These are phyloP conservation scores for Sugiyamaella paludigena DNA, from an alignment of 1,139 yeast genomes.

Conservation along the genomic window DNA sequence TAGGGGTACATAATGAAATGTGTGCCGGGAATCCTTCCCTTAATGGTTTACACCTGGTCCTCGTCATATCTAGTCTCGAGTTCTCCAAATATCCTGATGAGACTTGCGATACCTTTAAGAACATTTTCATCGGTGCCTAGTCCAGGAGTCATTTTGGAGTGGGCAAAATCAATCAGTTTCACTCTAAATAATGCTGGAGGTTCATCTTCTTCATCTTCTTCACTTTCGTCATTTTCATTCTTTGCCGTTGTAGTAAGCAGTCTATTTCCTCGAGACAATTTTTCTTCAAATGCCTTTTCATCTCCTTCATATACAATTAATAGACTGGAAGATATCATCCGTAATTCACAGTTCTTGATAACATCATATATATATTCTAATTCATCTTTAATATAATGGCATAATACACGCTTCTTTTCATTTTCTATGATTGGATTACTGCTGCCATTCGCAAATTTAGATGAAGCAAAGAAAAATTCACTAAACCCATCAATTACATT, in stretches of 20 bases:
- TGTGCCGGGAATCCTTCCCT: too few species aligned
- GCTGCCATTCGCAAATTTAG: not conserved
- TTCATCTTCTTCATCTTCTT: conserved; percentile 29
- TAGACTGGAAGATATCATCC: conserved; percentile 73
- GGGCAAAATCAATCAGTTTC: conserved; percentile 86
- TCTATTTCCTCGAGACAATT: conserved; percentile 28
- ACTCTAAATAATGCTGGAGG: conserved; percentile 50
- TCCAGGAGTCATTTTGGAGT: conserved; percentile 62
- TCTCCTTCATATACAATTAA: conserved; percentile 76
- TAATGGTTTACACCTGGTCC: not conserved
- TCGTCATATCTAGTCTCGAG: conserved; percentile 17
- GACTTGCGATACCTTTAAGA: conserved; percentile 62
- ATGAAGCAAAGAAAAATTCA: conserved; percentile 46
- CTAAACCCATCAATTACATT: conserved; percentile 51
- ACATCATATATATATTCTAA: conserved; percentile 65
- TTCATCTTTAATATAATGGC: conserved; percentile 51
- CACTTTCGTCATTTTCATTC: conserved; percentile 35
- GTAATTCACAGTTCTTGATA: conserved; percentile 56
- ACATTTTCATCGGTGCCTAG: conserved; percentile 71
- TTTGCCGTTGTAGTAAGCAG: conserved; percentile 26
- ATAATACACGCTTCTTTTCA: conserved; percentile 34
- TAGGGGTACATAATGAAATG: too few species aligned
- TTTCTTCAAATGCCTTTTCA: conserved; percentile 34
- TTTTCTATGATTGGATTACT: conserved; percentile 3
- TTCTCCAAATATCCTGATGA: conserved; percentile 47